Evolutionary conservation across 2,329 filamentous ascomycete species (phyloP), one percentile per base, ranked within the genome.

Genomic region (Elsinoe necatrix): DNA sequence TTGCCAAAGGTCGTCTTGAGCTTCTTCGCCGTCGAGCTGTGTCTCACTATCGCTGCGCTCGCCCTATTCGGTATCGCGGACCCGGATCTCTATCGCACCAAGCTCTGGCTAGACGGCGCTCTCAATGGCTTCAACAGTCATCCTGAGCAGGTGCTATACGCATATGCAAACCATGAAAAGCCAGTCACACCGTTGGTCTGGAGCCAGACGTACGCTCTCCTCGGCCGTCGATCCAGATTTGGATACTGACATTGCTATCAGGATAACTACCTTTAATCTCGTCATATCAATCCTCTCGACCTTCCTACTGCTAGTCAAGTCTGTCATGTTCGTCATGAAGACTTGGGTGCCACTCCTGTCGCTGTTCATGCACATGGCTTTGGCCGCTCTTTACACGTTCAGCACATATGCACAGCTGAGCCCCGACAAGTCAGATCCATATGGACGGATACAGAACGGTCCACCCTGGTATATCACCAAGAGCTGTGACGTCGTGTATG

Each of bases 401-500:
- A 85, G 82, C 69, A 72, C 85, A 58, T 83, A 84, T 68, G 83
- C 85, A 50, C 87, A 91, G 69, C 82, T 85, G 55, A 83, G 84
- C 9, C 84, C 85, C 27, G 87, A 92, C 71, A 81, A 84, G 65
- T 80, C 80, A 61, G 87, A 92, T 69, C 71, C 80, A 4, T 69
- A 75, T 42, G 79, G 83, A 64, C 79, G 79, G 4, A 39, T 52
- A 20, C 83, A 83, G 64, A 75, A 76, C 23, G 77, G 81, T 23
- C 79, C 80, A 16, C 80, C 86, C 5, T 92, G 87, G 87, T 91
- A 90, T 68, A 81, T 91, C 63, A 79, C 80, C 55, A 82, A 86
- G 68, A 81, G 80, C 60, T 92, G 87, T 72, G 74, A 71, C 55
- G 76, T 85, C 35, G 83, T 84, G 1, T 50, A 59, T 27, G 41